phyloP scores from a whole-genome alignment of 495 filamentous ascomycete genomes.

The Pseudevernia furfuracea region DNA sequence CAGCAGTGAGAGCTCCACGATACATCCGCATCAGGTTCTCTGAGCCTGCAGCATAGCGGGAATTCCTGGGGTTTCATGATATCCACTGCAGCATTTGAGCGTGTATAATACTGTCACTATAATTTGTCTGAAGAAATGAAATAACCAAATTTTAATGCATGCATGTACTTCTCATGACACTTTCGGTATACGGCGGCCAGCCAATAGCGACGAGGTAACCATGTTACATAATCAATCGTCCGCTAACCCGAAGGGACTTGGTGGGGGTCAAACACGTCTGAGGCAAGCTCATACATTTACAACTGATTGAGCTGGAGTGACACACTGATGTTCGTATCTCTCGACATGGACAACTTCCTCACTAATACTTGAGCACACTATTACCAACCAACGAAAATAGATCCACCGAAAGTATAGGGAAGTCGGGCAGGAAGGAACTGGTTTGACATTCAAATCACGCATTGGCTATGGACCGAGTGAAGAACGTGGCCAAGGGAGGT shows the following conservation, averaged over 20 bases:
- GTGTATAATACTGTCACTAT: not conserved
- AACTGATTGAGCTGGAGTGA: too few species aligned
- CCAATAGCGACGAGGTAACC: not conserved
- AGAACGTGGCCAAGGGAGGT: conserved; percentile 46
- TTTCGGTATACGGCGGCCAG: not conserved
- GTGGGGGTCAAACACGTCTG: too few species aligned
- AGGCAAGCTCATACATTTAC: too few species aligned
- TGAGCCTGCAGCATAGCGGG: not conserved
- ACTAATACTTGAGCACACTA: not conserved
- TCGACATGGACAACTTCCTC: not conserved
- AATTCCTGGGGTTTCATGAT: not conserved
- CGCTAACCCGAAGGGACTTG: too few species aligned
- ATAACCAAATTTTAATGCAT: not conserved
- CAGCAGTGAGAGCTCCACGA: conserved; percentile 11
- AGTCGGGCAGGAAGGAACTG: not conserved
- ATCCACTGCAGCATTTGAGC: conserved; percentile 8
- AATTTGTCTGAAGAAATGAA: not conserved
- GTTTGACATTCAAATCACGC: not conserved
- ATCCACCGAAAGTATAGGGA: not conserved
- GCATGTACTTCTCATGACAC: not conserved
- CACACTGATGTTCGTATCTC: too few species aligned
- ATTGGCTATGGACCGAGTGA: conserved; percentile 43
- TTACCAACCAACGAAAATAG: not conserved
- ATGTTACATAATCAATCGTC: not conserved
- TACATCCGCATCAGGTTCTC: conserved; percentile 21